Evolutionary conservation across 805 yeast genomes (phyloP).

Genomic region (Helenozyma baotianmanensis): DNA sequence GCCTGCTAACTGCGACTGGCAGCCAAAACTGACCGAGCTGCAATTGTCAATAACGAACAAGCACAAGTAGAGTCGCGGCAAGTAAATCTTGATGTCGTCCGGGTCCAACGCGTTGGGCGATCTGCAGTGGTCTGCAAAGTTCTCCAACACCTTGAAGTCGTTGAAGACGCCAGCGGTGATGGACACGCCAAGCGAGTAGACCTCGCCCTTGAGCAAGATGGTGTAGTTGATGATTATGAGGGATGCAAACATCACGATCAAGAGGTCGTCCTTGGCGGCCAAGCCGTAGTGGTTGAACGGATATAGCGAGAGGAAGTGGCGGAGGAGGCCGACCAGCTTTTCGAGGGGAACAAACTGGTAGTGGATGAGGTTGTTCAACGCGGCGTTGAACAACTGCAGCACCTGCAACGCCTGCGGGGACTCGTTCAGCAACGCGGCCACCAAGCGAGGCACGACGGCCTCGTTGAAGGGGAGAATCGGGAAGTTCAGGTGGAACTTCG

Average conservation of each 20-base stretch:
- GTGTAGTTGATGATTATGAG: constrained; percentile 47
- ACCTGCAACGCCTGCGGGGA: constrained; percentile 28
- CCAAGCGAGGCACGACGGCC: constrained; percentile 14
- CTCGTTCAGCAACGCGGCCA: constrained; percentile 8
- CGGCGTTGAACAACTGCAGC: constrained; percentile 37
- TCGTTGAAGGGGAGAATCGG: constrained; percentile 42
- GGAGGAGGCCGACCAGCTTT: constrained; percentile 31
- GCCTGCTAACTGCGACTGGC: constrained; percentile 20
- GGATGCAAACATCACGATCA: constrained; percentile 26
- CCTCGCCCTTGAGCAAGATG: constrained; percentile 55
- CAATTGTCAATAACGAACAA: constrained; percentile 47
- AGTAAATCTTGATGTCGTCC: constrained; percentile 13
- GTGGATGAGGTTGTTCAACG: constrained; percentile 37
- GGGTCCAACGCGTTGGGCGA: constrained; percentile 1
- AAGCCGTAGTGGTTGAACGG: constrained; percentile 21
- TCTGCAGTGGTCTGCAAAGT: constrained; percentile 27
- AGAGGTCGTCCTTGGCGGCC: constrained; percentile 19
- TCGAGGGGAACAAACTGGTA: constrained; percentile 28
- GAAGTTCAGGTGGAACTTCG: constrained; percentile 39
- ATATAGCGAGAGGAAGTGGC: constrained; percentile 31
- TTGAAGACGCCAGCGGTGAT: constrained; percentile 27
- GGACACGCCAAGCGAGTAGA: constrained; percentile 54
- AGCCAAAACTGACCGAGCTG: constrained; percentile 50
- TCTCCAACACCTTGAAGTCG: constrained; percentile 51
- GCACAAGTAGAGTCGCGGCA: constrained; percentile 44